These are phyloP conservation scores for Desmodesmus armatus DNA, from an alignment of 139 green algal genomes.

Conservation along the genomic window DNA sequence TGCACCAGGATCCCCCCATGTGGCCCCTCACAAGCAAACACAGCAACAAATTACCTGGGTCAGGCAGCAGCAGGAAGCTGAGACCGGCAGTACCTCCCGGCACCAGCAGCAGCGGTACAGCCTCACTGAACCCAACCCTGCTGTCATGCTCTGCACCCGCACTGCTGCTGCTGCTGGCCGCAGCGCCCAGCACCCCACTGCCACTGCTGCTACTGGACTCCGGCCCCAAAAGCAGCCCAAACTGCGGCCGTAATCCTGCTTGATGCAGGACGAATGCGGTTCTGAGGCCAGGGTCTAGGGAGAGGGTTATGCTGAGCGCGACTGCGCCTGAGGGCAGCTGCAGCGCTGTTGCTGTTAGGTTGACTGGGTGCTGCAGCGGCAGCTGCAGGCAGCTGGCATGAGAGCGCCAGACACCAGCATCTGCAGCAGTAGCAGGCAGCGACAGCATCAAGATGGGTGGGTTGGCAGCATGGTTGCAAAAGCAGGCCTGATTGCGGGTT, in stretches of 20 bases:
- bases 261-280: conserved; percentile 7
- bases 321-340: background rate
- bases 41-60: background rate
- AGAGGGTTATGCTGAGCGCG: background rate
- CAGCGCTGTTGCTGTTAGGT: conserved; percentile 3
- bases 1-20: too few species aligned
- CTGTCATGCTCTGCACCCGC: background rate
- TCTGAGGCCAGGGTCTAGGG: background rate
- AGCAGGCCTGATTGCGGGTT: too few species aligned
- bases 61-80: background rate
- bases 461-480: background rate
- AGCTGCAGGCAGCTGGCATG: conserved; percentile 26
- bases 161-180: conserved; percentile 13
- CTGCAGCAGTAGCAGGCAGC: background rate
- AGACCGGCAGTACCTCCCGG: conserved; percentile 11
- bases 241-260: conserved; percentile 15
- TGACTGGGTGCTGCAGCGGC: conserved; percentile 38
- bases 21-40: too few species aligned
- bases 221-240: background rate
- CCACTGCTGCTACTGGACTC: conserved; percentile 17
- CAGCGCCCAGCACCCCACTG: too few species aligned
- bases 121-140: conserved; percentile 1
- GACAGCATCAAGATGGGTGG: background rate
- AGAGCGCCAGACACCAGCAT: conserved; percentile 31
- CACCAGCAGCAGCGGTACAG: conserved; percentile 26